phyloP scores from a whole-genome alignment of 352 stramenopile genomes.

The Phytophthora sojae region DNA sequence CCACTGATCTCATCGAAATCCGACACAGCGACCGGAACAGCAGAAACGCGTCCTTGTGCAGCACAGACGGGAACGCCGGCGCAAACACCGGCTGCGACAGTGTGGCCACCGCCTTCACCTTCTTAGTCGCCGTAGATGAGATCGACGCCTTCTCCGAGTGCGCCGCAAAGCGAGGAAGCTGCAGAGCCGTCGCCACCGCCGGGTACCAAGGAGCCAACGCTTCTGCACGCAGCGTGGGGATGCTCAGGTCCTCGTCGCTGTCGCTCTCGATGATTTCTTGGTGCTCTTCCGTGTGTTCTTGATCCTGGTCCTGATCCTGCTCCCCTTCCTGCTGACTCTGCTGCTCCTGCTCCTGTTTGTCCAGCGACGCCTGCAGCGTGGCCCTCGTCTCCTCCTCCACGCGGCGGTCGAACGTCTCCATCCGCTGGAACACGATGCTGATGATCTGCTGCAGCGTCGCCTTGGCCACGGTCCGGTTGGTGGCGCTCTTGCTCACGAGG shows the following conservation, averaged over 20 bases:
- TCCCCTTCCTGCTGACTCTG: slow-evolving; percentile 20
- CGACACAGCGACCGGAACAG: slow-evolving; percentile 98
- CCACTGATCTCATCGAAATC: slow-evolving; percentile 91
- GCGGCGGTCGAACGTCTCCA: slow-evolving; percentile 93
- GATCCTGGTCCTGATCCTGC: slow-evolving; percentile 20
- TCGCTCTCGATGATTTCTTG: slow-evolving; percentile 29
- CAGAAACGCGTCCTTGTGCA: slow-evolving; percentile 98
- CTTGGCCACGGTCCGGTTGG: slow-evolving; percentile 98
- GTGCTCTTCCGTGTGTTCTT: slow-evolving; percentile 24
- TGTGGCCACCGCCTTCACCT: slow-evolving; percentile 16
- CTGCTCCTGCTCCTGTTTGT: slow-evolving; percentile 44
- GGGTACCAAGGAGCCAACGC: slow-evolving; percentile 50
- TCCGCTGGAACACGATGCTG: slow-evolving; percentile 95
- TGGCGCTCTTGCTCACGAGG: slow-evolving; percentile 89
- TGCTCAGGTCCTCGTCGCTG: slow-evolving; percentile 26
- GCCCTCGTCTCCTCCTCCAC: slow-evolving; percentile 74
- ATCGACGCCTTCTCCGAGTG: not conserved
- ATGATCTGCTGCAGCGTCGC: slow-evolving; percentile 98
- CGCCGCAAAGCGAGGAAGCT: slow-evolving; percentile 15
- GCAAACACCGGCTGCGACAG: slow-evolving; percentile 52
- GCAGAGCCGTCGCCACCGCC: slow-evolving; percentile 48
- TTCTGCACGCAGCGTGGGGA: slow-evolving; percentile 19
- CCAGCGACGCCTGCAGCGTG: slow-evolving; percentile 59
- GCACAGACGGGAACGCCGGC: slow-evolving; percentile 93
- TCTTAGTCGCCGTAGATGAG: slow-evolving; percentile 5